Percentiles rank a stretch among this genome's conserved stretches.
Evolutionary conservation across 352 stramenopile genomes (phyloP).

Genomic region (Phytopythium kandeliae): DNA sequence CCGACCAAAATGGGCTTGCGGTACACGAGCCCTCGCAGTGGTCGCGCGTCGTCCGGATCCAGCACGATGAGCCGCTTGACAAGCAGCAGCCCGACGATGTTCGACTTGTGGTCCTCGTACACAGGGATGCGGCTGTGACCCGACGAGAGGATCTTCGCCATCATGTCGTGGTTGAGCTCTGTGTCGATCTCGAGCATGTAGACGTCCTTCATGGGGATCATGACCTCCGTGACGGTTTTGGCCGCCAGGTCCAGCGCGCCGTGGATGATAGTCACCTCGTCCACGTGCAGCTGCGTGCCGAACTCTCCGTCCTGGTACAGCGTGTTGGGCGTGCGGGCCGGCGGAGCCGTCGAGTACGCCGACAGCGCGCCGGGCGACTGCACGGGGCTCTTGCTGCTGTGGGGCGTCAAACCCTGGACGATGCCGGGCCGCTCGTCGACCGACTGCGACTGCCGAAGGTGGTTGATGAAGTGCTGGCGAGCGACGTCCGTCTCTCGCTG

Average conservation of each 20-base stretch:
- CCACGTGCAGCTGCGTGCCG: slow-evolving; percentile 54
- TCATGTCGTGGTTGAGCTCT: slow-evolving; percentile 57
- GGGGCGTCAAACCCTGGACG: slow-evolving; percentile 8
- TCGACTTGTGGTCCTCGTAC: slow-evolving; percentile 67
- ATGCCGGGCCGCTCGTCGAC: slow-evolving; percentile 11
- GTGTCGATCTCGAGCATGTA: slow-evolving; percentile 86
- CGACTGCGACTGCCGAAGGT: slow-evolving; percentile 28
- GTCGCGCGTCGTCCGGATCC: slow-evolving; percentile 68
- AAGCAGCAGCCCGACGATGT: slow-evolving; percentile 83
- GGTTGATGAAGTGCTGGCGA: slow-evolving; percentile 25
- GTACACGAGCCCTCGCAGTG: slow-evolving; percentile 61
- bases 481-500: slow-evolving; percentile 49
- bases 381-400: not conserved
- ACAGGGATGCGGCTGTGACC: slow-evolving; percentile 90
- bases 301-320: slow-evolving; percentile 38
- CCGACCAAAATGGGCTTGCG: slow-evolving; percentile 76
- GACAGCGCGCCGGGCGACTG: slow-evolving; percentile 2
- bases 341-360: slow-evolving; percentile 16
- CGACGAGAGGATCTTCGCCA: slow-evolving; percentile 81
- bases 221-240: slow-evolving; percentile 83
- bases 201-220: slow-evolving; percentile 84
- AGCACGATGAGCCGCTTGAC: slow-evolving; percentile 90
- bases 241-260: slow-evolving; percentile 85
- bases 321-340: slow-evolving; percentile 25
- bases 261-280: slow-evolving; percentile 92